Percentiles rank a stretch among this genome's conserved stretches.
Evolutionary conservation across 257 asterid genomes (phyloP).

Genomic region (Ilex asprella): DNA sequence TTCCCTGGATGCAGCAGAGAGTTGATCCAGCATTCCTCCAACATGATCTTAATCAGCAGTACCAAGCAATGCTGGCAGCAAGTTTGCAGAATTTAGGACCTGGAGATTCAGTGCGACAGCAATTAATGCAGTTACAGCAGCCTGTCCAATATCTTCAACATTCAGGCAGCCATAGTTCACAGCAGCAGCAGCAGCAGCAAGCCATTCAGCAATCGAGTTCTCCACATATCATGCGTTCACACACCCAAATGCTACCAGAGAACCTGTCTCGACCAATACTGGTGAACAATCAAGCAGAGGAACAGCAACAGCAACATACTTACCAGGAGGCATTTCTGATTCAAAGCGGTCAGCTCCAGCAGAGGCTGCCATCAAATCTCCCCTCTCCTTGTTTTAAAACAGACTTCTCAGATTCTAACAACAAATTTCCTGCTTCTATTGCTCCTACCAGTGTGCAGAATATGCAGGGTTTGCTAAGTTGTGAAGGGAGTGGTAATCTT

Average conservation of each 20-base stretch:
- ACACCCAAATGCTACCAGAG: conserved; percentile 59
- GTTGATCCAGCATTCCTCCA: conserved; percentile 51
- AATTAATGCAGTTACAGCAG: conserved; percentile 65
- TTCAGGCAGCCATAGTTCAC: conserved; percentile 39
- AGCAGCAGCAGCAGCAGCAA: conserved; percentile 8
- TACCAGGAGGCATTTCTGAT: conserved; percentile 51
- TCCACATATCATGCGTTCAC: conserved; percentile 48
- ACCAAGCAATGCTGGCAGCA: conserved; percentile 69
- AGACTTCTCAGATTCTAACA: conserved; percentile 40
- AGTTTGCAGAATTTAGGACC: conserved; percentile 58
- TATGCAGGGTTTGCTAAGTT: conserved; percentile 53
- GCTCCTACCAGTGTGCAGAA: conserved; percentile 56
- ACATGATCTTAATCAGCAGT: conserved; percentile 70
- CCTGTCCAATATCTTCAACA: conserved; percentile 64
- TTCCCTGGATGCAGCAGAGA: conserved; percentile 88
- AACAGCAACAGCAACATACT: conserved; percentile 37
- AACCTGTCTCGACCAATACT: conserved; percentile 46
- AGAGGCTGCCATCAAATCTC: conserved; percentile 52
- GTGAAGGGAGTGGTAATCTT: conserved; percentile 63
- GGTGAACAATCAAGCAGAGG: conserved; percentile 40
- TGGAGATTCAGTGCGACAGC: conserved; percentile 60
- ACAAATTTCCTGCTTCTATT: conserved; percentile 38
- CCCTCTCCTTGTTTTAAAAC: conserved; percentile 61
- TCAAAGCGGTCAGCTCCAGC: conserved; percentile 59
- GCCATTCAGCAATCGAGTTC: conserved; percentile 39